Base-by-base conservation (phyloP, 345 rosid species). In the Trapa incisa region DNA sequence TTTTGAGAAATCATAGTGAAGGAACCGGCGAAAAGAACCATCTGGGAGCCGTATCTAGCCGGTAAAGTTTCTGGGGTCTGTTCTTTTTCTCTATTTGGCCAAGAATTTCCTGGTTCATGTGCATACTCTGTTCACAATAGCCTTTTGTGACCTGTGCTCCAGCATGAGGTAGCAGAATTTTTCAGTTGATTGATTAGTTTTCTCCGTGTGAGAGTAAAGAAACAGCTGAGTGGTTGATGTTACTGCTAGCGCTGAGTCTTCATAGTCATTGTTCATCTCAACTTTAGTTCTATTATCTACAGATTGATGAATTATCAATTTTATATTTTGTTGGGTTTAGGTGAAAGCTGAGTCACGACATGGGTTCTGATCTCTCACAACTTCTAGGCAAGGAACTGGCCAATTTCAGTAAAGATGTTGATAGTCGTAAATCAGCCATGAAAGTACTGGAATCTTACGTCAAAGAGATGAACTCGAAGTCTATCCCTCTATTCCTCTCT, bases 391-490 rank as follows among this genome's bases (percentile, higher is more conserved):
- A 71, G 73, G 96, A 91, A 74, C 68, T 95, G 75, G 87, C 77
- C 13, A 91, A 89, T 77, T 93, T 91, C 53, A 96, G 88, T 68
- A 86, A 83, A 80, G 99, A 83, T 76, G 84, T 86, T 35, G 88
- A 85, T 16, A 81, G 86, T 62, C 80, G 84, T 66, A 89, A 83
- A 82, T 81, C 88, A 61, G 88, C 99, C 72, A 86, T 95, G 96
- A 79, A 76, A 67, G 93, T 94, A 17, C 72, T 95, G 79, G 85
- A 89, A 74, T 80, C 86, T 7, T 84, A 86, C 75, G 92, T 95
- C 72, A 91, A 77, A 75, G 89, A 77, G 64, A 73, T 95, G 82
- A 89, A 95, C 73, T 79, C 87, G 13, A 89, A 81, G 82, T 84
- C 90, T 57, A 89, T 95, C 68, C 97, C 92, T 0, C 68, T 82